These are phyloP conservation scores for Cyclotella kingstonii DNA, from an alignment of 108 stramenopile species.

Conservation along the genomic window DNA sequence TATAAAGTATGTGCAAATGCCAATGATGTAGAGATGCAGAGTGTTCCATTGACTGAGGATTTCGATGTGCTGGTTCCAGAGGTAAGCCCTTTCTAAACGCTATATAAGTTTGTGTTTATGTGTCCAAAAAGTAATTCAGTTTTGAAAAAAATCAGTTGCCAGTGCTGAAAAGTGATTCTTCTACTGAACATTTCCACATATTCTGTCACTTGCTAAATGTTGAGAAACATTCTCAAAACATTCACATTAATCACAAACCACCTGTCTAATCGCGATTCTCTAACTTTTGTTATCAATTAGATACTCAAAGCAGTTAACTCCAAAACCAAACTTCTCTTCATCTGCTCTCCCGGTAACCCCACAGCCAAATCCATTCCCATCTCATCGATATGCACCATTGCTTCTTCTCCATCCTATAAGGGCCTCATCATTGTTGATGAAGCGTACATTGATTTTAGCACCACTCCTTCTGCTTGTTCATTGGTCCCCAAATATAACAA, in stretches of 20 bases:
- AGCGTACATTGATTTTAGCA: slow-evolving; percentile 91
- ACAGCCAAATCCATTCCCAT: slow-evolving; percentile 87
- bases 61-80: slow-evolving; percentile 72
- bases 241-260: slow-evolving; percentile 3
- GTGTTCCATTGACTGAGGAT: slow-evolving; percentile 73
- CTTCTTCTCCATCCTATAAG: slow-evolving; percentile 44
- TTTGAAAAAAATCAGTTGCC: too few species aligned
- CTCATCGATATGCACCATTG: slow-evolving; percentile 61
- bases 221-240: too few species aligned
- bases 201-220: too few species aligned
- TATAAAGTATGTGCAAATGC: slow-evolving; percentile 96
- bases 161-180: too few species aligned
- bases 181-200: too few species aligned
- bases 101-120: too few species aligned
- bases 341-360: slow-evolving; percentile 96
- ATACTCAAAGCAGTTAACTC: slow-evolving; percentile 69
- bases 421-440: slow-evolving; percentile 94
- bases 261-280: not conserved
- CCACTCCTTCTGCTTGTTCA: slow-evolving; percentile 29
- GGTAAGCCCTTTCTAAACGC: slow-evolving; percentile 54
- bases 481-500: slow-evolving; percentile 72
- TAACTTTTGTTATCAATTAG: slow-evolving; percentile 22
- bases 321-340: slow-evolving; percentile 82
- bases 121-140: too few species aligned
- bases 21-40: slow-evolving; percentile 83